A percentile compares a stretch with the other conserved stretches of the same genome.
Conservation (phyloP, 2,329 filamentous ascomycete species). For the Penicillium sp. region DNA sequence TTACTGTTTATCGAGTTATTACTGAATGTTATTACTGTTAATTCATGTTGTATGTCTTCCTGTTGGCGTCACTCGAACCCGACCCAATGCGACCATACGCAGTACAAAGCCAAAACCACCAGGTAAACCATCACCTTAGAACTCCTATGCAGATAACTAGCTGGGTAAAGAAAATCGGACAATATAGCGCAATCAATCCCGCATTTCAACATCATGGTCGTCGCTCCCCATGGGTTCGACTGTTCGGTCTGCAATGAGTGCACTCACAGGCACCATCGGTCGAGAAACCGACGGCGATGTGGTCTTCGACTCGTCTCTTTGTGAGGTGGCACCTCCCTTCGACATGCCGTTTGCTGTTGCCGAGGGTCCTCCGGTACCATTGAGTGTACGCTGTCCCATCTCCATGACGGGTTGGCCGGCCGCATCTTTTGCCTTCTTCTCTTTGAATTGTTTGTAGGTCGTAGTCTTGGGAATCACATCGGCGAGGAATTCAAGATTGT, state of each 20-base stretch:
- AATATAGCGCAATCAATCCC: constrained; percentile 12
- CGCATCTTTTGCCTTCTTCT: constrained; percentile 47
- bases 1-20: neutral
- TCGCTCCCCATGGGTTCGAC: constrained; percentile 42
- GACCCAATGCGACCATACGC: constrained; percentile 18
- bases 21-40: neutral
- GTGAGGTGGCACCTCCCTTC: constrained; percentile 16
- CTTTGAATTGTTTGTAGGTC: constrained; percentile 74
- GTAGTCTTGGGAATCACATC: constrained; percentile 87
- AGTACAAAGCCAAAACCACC: constrained; percentile 9
- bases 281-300: constrained; percentile 30
- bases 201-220: constrained; percentile 60
- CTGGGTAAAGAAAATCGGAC: constrained; percentile 8
- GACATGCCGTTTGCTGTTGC: constrained; percentile 25
- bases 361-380: constrained; percentile 23
- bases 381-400: constrained; percentile 41
- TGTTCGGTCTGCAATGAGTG: constrained; percentile 54
- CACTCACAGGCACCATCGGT: constrained; percentile 48
- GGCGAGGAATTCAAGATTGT: constrained; percentile 90
- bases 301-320: constrained; percentile 18
- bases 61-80: too few species aligned
- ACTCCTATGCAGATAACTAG: constrained; percentile 23
- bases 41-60: too few species aligned
- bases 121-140: constrained; percentile 10
- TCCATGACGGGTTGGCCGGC: constrained; percentile 31